Percentiles rank a stretch among this genome's conserved stretches.
phyloP scores from a whole-genome alignment of 441 rosid species.

The Capsella rubella region DNA sequence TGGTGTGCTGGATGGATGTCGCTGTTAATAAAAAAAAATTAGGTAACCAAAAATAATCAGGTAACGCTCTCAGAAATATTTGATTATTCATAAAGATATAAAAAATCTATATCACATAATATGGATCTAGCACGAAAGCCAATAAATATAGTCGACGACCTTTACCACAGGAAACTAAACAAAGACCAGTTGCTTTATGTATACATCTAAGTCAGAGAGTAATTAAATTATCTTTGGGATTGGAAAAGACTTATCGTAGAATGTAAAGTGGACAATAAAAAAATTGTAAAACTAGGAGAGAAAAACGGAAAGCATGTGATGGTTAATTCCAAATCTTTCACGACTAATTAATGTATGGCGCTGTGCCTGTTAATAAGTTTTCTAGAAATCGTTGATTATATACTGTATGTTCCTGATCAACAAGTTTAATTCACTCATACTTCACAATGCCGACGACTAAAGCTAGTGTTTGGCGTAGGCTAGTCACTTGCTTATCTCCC shows the following conservation, averaged over 20 bases:
- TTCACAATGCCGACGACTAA: slow-evolving; percentile 16
- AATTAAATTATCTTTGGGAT: not conserved
- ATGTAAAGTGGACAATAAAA: not conserved
- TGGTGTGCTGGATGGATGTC: slow-evolving; percentile 23
- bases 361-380: not conserved
- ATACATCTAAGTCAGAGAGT: slow-evolving; percentile 16
- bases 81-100: not conserved
- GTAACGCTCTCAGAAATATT: not conserved
- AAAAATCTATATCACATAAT: not conserved
- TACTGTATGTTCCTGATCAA: not conserved
- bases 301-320: slow-evolving; percentile 22
- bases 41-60: not conserved
- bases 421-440: slow-evolving; percentile 11
- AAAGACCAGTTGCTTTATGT: not conserved
- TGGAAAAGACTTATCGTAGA: not conserved
- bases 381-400: slow-evolving; percentile 5
- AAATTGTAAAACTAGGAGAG: slow-evolving; percentile 1
- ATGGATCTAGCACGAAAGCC: slow-evolving; percentile 20
- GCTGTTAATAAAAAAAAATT: not conserved
- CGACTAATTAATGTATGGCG: not conserved
- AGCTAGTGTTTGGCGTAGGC: slow-evolving; percentile 25
- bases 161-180: not conserved
- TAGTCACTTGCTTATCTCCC: slow-evolving; percentile 35
- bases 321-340: slow-evolving; percentile 13
- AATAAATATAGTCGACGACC: slow-evolving; percentile 1